These are phyloP conservation scores for Parascedosporium putredinis DNA, from an alignment of 2,329 filamentous ascomycete genomes.

Conservation along the genomic window DNA sequence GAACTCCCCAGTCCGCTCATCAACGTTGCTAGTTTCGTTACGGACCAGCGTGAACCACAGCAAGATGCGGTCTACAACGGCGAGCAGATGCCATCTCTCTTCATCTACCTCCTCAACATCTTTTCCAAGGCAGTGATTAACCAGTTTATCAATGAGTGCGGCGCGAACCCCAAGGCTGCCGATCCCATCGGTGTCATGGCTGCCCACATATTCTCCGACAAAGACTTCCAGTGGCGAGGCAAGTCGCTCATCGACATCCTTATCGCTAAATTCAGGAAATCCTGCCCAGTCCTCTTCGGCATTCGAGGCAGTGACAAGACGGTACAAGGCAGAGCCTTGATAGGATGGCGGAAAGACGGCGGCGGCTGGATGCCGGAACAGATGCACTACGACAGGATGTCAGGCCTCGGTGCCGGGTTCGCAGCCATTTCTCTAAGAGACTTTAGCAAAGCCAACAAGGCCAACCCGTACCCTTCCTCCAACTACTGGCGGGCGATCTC, in stretches of 20 bases:
- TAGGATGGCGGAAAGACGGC: constrained; percentile 63
- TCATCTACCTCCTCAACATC: constrained; percentile 67
- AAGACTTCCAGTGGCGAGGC: constrained; percentile 56
- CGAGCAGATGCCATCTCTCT: constrained; percentile 47
- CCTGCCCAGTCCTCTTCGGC: constrained; percentile 80
- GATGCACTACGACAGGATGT: constrained; percentile 72
- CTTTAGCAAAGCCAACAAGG: constrained; percentile 58
- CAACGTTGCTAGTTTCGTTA: constrained; percentile 44
- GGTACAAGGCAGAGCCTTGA: constrained; percentile 49
- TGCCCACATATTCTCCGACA: constrained; percentile 62
- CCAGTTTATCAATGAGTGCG: constrained; percentile 59
- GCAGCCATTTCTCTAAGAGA: constrained; percentile 74
- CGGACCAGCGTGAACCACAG: constrained; percentile 31
- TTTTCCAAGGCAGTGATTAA: constrained; percentile 63
- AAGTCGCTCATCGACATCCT: constrained; percentile 69
- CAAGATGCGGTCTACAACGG: constrained; percentile 35
- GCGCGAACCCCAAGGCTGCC: constrained; percentile 52
- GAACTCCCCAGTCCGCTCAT: constrained; percentile 40
- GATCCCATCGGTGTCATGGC: constrained; percentile 72
- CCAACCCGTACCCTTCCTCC: constrained; percentile 65
- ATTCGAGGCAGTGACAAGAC: constrained; percentile 67
- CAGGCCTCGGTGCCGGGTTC: constrained; percentile 73
- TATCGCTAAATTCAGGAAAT: constrained; percentile 70
- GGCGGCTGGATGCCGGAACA: constrained; percentile 56
- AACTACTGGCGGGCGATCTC: constrained; percentile 78